Conservation (phyloP, 371 early-diverging fungal species). For the Syncephalastrum sp. region DNA sequence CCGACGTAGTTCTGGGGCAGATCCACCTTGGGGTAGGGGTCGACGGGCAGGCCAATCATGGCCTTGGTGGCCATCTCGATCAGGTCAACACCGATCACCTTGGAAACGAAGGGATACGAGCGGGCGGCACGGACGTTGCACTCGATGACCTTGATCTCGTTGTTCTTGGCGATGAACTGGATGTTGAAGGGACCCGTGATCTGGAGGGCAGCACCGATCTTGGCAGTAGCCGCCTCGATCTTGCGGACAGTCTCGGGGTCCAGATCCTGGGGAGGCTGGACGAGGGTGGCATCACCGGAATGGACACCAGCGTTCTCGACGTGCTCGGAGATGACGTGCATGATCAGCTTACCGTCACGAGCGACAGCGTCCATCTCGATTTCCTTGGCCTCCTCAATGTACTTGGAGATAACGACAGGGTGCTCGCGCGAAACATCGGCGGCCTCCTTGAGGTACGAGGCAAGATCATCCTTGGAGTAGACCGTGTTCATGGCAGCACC, state of each 20-base stretch:
- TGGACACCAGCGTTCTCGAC: constrained; percentile 97
- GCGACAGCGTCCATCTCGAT: constrained; percentile 94
- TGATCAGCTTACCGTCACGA: constrained; percentile 73
- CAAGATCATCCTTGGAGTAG: constrained; percentile 69
- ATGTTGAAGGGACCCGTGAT: constrained; percentile 97
- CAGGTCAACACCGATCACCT: constrained; percentile 86
- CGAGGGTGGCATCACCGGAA: constrained; percentile 94
- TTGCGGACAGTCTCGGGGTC: constrained; percentile 64
- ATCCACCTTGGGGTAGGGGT: constrained; percentile 66
- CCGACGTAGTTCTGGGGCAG: constrained; percentile 75
- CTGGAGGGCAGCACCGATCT: constrained; percentile 84
- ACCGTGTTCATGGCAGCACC: constrained; percentile 97
- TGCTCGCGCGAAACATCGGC: constrained; percentile 86
- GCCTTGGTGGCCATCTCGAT: constrained; percentile 88
- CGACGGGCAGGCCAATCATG: constrained; percentile 58
- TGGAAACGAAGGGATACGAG: constrained; percentile 95
- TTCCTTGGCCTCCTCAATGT: constrained; percentile 90
- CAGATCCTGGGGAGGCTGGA: constrained; percentile 83
- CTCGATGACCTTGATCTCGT: constrained; percentile 95
- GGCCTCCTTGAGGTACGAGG: constrained; percentile 75
- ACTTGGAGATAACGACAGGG: constrained; percentile 94
- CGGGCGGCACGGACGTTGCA: constrained; percentile 96
- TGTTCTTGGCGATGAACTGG: constrained; percentile 82
- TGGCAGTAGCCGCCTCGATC: constrained; percentile 85
- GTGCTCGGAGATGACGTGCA: constrained; percentile 91